Percentiles rank a stretch among this genome's conserved stretches.
Evolutionary conservation across 31 red algal genomes (phyloP).

Genomic region (Odonthalia washingtoniensis): DNA sequence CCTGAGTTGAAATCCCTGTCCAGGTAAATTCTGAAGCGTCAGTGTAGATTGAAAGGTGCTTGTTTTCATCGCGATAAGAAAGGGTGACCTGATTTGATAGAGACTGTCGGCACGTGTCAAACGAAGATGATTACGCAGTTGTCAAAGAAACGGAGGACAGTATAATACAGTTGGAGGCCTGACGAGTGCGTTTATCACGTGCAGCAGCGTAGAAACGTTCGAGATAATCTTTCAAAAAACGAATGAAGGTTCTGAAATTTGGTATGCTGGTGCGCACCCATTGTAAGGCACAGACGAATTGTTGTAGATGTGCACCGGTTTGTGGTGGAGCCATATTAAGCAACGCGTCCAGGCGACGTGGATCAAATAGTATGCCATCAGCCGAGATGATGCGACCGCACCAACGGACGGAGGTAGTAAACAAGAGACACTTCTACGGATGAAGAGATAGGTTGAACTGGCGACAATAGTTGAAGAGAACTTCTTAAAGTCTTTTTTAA

Average conservation of each 20-base stretch:
- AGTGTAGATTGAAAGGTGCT: conserved; percentile 8
- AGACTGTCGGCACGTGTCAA: not conserved
- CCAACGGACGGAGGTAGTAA: conserved; percentile 4
- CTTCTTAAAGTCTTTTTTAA: no score
- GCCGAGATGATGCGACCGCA: conserved; percentile 7
- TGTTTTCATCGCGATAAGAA: not conserved
- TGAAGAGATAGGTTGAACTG: not conserved
- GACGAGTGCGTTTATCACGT: not conserved
- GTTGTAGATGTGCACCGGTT: conserved; percentile 17
- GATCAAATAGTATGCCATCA: conserved; percentile 6
- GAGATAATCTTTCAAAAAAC: not conserved
- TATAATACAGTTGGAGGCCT: not conserved
- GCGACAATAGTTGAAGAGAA: no score
- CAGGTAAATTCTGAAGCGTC: conserved; percentile 5
- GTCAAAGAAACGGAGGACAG: not conserved
- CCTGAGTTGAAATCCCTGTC: conserved; percentile 3
- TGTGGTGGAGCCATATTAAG: not conserved
- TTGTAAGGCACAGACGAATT: conserved; percentile 14
- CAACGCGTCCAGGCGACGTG: not conserved
- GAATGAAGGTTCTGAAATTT: not conserved
- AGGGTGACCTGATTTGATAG: not conserved
- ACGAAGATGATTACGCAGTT: not conserved
- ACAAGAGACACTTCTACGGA: conserved; percentile 10
- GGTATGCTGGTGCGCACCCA: conserved; percentile 14
- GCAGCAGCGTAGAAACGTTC: not conserved